phyloP scores from a whole-genome alignment of 2,329 filamentous ascomycete species.

The Aspergillus udagawae region DNA sequence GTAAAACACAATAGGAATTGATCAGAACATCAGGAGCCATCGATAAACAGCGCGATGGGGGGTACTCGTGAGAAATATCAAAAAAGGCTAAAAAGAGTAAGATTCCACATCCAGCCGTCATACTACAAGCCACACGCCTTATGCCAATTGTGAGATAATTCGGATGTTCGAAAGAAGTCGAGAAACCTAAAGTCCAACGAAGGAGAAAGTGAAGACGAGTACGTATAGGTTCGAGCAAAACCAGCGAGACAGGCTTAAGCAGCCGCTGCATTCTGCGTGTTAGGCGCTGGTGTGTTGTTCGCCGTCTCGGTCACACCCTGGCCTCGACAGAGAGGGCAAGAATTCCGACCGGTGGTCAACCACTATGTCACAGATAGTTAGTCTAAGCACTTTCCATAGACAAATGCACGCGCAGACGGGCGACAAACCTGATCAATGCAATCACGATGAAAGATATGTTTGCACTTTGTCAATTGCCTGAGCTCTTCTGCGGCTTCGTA shows the following conservation, averaged over 20 bases:
- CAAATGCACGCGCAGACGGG: constrained; percentile 1
- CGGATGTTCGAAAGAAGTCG: not conserved
- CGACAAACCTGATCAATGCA: constrained; percentile 64
- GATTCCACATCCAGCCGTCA: constrained; percentile 16
- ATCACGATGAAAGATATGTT: constrained; percentile 63
- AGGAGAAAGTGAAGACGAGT: not conserved
- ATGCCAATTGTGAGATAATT: constrained; percentile 25
- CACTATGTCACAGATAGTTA: constrained; percentile 48
- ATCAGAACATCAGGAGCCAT: not conserved
- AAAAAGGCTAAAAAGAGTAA: constrained; percentile 14
- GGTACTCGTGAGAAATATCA: not conserved
- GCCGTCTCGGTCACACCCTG: constrained; percentile 40
- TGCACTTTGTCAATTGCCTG: constrained; percentile 59
- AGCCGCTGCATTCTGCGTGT: constrained; percentile 12
- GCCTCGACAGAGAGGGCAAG: constrained; percentile 35
- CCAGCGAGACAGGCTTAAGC: constrained; percentile 10
- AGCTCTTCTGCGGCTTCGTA: constrained; percentile 61
- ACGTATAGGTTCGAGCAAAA: not conserved
- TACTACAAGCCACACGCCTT: constrained; percentile 26
- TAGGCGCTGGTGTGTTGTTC: constrained; percentile 15
- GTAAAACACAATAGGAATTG: constrained; percentile 1
- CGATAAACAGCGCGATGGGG: not conserved
- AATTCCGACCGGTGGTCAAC: constrained; percentile 55
- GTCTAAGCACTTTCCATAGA: constrained; percentile 9
- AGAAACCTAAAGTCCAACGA: not conserved